These are phyloP conservation scores for Priceomyces fermenticarens DNA, from an alignment of 805 yeast genomes.

Conservation along the genomic window DNA sequence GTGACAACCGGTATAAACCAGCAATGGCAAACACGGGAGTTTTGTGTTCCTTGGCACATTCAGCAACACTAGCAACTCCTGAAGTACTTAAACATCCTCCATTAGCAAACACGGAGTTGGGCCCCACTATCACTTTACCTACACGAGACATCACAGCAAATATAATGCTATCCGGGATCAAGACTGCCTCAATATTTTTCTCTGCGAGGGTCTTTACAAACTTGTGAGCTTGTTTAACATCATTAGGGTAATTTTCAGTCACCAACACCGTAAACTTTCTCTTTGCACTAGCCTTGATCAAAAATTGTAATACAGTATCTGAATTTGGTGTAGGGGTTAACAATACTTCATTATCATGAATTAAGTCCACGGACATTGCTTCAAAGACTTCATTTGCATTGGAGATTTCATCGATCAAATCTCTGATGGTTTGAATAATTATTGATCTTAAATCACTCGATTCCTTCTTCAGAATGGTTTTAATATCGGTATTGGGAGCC, in stretches of 20 bases:
- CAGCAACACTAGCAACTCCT: slow-evolving; percentile 91
- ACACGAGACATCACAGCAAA: slow-evolving; percentile 97
- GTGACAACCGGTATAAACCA: slow-evolving; percentile 89
- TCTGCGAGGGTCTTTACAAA: slow-evolving; percentile 79
- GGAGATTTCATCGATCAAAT: slow-evolving; percentile 85
- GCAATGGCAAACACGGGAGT: slow-evolving; percentile 98
- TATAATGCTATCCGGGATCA: slow-evolving; percentile 89
- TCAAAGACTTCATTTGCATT: slow-evolving; percentile 89
- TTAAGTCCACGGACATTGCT: slow-evolving; percentile 85
- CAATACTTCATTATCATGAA: slow-evolving; percentile 84
- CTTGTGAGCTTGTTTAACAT: slow-evolving; percentile 67
- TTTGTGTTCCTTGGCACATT: slow-evolving; percentile 89
- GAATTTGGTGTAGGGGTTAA: slow-evolving; percentile 95
- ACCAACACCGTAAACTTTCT: slow-evolving; percentile 90
- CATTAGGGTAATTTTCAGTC: slow-evolving; percentile 91
- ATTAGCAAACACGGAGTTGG: slow-evolving; percentile 89
- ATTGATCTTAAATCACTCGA: slow-evolving; percentile 73
- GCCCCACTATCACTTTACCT: slow-evolving; percentile 92
- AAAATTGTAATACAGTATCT: slow-evolving; percentile 80
- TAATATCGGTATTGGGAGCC: slow-evolving; percentile 20
- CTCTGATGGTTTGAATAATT: slow-evolving; percentile 89
- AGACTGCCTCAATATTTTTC: slow-evolving; percentile 83
- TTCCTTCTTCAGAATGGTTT: slow-evolving; percentile 37
- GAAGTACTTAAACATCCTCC: slow-evolving; percentile 91
- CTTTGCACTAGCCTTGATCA: slow-evolving; percentile 81